Evolutionary conservation across 169 alveolate species (phyloP), one percentile per base, ranked within the genome.

Genomic region (Eimeria sp.): DNA sequence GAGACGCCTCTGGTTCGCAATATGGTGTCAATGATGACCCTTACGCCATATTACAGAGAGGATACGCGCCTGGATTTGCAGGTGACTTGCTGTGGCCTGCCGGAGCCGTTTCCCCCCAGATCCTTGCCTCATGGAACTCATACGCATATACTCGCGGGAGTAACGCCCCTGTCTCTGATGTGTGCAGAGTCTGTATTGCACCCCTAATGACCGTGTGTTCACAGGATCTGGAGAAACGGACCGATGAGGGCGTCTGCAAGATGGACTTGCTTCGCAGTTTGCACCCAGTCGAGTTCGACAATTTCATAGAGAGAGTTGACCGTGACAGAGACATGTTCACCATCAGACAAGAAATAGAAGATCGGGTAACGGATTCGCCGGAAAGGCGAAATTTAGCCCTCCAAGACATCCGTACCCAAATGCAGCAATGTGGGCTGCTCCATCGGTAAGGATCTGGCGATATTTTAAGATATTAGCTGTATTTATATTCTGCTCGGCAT

Each of bases 181-280:
- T 54, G 33, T 37, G 46, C 23, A 25, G 43, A 23, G 6, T 33
- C 46, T 46, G 20, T 49, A 40, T 10, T 13, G n/a, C 16, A 8
- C 62, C 11, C 20, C 30, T n/a, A 11, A n/a, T 56, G 77, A 66
- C 76, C 20, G 18, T 27, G 4, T 20, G 10, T 77, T 58, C 27
- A 0, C 82, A 85, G 95, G 96, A 85, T 23, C 78, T 83, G 71
- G 96, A 85, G 78, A 85, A 94, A 40, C 95, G 95, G 25, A 94
- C 95, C 40, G 90, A 94, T 30, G 96, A 94, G 82, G 96, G 96
- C 6, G 95, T 94, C n/a, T 83, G 95, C 95, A 94, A 94, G 82
- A 94, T 94, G 95, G 96, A 94, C 71, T 54, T 94, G 71, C 96
- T 94, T 20, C 94, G 96, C 43, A 85, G 90, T 33, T 54, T 94